Evolutionary conservation across 768 basidiomycete species (phyloP).

Genomic region (Hebeloma cylindrosporum): DNA sequence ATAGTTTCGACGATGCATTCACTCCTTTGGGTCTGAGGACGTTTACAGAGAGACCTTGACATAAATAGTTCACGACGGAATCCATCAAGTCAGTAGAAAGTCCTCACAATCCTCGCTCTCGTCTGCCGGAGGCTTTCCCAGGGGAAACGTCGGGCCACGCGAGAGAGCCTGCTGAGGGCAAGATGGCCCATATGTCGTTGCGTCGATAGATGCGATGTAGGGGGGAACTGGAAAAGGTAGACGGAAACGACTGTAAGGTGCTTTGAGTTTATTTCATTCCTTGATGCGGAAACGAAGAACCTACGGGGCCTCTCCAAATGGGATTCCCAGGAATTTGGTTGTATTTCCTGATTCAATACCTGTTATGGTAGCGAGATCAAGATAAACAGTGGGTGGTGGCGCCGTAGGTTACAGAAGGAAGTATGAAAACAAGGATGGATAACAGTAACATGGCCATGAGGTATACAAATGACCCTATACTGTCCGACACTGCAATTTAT

Average conservation of each 20-base stretch:
- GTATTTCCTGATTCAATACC: slow-evolving; percentile 34
- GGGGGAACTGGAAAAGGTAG: slow-evolving; percentile 35
- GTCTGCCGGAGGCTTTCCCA: neutral
- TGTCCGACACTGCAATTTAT: no score
- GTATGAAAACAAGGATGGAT: no score
- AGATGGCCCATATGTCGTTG: slow-evolving; percentile 39
- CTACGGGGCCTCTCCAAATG: slow-evolving; percentile 48
- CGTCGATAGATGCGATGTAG: slow-evolving; percentile 35
- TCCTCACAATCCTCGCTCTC: slow-evolving; percentile 15
- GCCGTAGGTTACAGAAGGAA: no score
- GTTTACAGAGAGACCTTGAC: slow-evolving; percentile 42
- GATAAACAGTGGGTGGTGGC: slow-evolving; percentile 29
- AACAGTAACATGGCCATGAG: no score
- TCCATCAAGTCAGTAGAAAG: no score
- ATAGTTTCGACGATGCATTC: slow-evolving; percentile 36
- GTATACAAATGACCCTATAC: no score
- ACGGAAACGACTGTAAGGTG: slow-evolving; percentile 36
- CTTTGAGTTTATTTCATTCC: neutral
- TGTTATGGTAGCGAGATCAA: slow-evolving; percentile 41
- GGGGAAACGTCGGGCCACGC: neutral
- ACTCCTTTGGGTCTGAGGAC: slow-evolving; percentile 37
- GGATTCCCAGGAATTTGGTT: slow-evolving; percentile 45
- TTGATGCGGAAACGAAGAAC: slow-evolving; percentile 12
- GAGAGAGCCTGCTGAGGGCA: slow-evolving; percentile 44
- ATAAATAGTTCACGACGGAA: neutral